Conservation (phyloP, 2,329 filamentous ascomycete genomes). For the Cladophialophora yegresii region DNA sequence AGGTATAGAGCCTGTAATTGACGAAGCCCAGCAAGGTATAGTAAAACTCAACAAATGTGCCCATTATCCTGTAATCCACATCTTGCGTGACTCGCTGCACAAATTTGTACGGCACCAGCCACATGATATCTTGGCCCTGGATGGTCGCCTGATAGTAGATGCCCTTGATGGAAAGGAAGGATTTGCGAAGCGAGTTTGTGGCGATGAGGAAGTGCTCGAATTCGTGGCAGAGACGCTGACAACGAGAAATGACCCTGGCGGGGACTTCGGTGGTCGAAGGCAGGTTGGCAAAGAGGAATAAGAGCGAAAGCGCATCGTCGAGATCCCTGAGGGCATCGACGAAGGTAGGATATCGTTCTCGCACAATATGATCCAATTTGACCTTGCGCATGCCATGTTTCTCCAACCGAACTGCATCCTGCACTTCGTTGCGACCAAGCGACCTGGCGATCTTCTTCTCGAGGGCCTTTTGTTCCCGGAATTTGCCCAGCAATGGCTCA, state of each 20-base stretch:
- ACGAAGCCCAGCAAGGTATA: constrained; percentile 93
- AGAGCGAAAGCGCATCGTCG: constrained; percentile 93
- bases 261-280: constrained; percentile 87
- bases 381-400: constrained; percentile 87
- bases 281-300: constrained; percentile 96
- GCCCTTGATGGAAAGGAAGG: constrained; percentile 97
- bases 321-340: constrained; percentile 90
- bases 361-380: constrained; percentile 93
- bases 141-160: constrained; percentile 99
- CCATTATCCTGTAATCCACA: constrained; percentile 98
- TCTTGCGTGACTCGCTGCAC: constrained; percentile 92
- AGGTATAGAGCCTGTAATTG: constrained; percentile 92
- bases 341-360: constrained; percentile 97
- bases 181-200: constrained; percentile 88
- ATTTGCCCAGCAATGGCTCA: constrained; percentile 89
- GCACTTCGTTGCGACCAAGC: constrained; percentile 85
- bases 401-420: constrained; percentile 85
- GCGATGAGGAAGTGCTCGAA: constrained; percentile 98
- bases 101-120: constrained; percentile 97
- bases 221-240: constrained; percentile 88
- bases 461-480: constrained; percentile 93
- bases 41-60: constrained; percentile 98
- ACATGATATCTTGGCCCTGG: constrained; percentile 93
- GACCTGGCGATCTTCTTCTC: constrained; percentile 97
- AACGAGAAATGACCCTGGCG: constrained; percentile 91